Percentiles rank a stretch among this genome's conserved stretches.
These are phyloP conservation scores for Brettanomyces custersianus DNA, from an alignment of 805 yeast genomes.

Conservation along the genomic window DNA sequence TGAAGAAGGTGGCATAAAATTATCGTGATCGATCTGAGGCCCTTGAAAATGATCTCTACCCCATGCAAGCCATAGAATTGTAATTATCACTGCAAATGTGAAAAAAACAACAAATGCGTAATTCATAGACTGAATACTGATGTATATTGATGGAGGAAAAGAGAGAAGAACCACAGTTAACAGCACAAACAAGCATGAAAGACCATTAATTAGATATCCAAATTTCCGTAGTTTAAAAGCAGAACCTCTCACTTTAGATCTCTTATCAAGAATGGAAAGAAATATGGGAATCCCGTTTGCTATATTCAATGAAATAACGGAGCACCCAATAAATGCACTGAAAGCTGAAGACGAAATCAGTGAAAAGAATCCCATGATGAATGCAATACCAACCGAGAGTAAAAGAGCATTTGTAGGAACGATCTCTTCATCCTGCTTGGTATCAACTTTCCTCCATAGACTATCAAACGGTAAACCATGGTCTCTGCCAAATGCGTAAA, in stretches of 20 bases:
- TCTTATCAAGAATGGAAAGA: conserved; percentile 47
- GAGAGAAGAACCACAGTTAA: conserved; percentile 56
- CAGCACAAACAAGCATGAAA: conserved; percentile 53
- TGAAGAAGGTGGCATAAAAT: too few relatives aligned
- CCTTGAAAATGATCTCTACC: conserved; percentile 56
- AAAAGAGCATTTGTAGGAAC: conserved; percentile 67
- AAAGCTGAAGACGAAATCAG: conserved; percentile 66
- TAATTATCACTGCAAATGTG: conserved; percentile 36
- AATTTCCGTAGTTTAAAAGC: conserved; percentile 53
- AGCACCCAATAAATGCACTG: conserved; percentile 77
- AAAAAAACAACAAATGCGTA: conserved; percentile 59
- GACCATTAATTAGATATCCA: conserved; percentile 55
- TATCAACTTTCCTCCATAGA: conserved; percentile 58
- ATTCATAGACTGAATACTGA: conserved; percentile 42
- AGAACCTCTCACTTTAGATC: conserved; percentile 58
- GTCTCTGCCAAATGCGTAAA: conserved; percentile 76
- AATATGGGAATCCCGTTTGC: conserved; percentile 73
- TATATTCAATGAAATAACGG: conserved; percentile 64
- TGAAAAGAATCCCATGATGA: conserved; percentile 53
- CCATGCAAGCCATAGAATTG: conserved; percentile 47
- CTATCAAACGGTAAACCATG: conserved; percentile 64
- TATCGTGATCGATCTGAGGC: conserved; percentile 38
- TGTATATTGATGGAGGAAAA: conserved; percentile 58
- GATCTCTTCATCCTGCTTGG: conserved; percentile 39
- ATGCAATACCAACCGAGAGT: conserved; percentile 54